These are phyloP conservation scores for Fagopyrum tataricum DNA, from an alignment of 148 eudicot genomes.

Conservation along the genomic window DNA sequence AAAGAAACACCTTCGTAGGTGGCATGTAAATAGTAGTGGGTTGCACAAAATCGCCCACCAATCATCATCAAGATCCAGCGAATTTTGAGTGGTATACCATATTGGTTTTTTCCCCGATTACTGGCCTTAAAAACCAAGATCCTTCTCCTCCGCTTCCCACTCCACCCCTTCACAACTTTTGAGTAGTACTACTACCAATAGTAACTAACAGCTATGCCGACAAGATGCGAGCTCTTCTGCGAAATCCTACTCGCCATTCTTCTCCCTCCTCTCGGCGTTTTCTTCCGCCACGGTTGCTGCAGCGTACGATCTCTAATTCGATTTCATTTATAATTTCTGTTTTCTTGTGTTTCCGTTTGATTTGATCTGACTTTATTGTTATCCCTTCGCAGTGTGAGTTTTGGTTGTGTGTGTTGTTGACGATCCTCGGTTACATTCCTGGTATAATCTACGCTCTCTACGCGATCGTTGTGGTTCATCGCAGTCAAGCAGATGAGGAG, in stretches of 20 bases:
- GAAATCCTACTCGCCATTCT: slow-evolving; percentile 43
- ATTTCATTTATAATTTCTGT: neutral
- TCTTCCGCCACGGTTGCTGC: slow-evolving; percentile 55
- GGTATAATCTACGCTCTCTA: slow-evolving; percentile 83
- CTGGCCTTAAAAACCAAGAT: neutral
- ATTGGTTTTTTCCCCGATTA: neutral
- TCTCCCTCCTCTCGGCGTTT: slow-evolving; percentile 57
- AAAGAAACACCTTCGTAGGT: neutral
- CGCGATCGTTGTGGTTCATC: slow-evolving; percentile 51
- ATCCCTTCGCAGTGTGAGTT: slow-evolving; percentile 46
- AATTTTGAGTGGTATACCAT: neutral
- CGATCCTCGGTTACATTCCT: slow-evolving; percentile 73
- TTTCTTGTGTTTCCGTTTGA: neutral
- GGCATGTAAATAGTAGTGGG: neutral
- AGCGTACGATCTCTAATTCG: slow-evolving; percentile 25
- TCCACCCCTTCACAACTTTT: neutral
- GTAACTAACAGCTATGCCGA: slow-evolving; percentile 31
- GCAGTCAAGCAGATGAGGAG: slow-evolving; percentile 28
- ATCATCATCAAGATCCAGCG: no score
- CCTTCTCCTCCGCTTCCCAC: neutral
- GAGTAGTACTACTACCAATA: neutral
- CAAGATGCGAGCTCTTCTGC: slow-evolving; percentile 44
- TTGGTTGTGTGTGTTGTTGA: slow-evolving; percentile 67
- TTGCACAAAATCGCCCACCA: neutral
- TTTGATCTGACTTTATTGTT: neutral